Percentiles rank a stretch among this genome's conserved stretches.
phyloP scores from a whole-genome alignment of 371 early-diverging fungal species.

The Mortierella sp. region DNA sequence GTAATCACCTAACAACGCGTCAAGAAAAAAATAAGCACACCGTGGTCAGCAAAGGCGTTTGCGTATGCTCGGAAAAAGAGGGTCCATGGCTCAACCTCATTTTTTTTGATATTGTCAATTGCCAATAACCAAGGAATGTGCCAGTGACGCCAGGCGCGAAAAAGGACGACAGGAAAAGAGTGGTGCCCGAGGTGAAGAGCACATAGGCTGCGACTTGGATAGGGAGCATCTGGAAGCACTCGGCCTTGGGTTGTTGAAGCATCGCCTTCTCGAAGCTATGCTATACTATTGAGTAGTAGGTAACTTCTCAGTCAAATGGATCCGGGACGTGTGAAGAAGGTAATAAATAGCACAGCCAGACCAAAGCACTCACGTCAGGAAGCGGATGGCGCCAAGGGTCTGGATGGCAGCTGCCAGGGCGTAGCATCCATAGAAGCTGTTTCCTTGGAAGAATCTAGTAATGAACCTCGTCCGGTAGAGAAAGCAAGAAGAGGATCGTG shows the following conservation, averaged over 20 bases:
- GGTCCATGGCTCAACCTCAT: not conserved
- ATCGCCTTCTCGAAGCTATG: not conserved
- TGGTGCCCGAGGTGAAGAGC: not conserved
- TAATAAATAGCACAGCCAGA: not conserved
- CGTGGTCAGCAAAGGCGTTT: not conserved
- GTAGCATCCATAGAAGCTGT: conserved; percentile 79
- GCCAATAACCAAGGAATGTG: not conserved
- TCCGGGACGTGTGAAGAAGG: not conserved
- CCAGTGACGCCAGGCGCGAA: not conserved
- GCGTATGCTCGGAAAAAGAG: not conserved
- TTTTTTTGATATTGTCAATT: not conserved
- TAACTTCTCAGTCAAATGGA: not conserved
- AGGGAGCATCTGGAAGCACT: not conserved
- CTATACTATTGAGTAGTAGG: not conserved
- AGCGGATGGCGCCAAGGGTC: conserved; percentile 76
- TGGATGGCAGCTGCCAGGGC: conserved; percentile 82
- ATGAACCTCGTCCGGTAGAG: conserved; percentile 66
- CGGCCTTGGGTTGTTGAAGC: not conserved
- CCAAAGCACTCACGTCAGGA: not conserved
- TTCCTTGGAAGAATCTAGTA: conserved; percentile 77
- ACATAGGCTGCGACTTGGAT: not conserved
- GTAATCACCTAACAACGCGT: not conserved
- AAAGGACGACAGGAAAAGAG: not conserved
- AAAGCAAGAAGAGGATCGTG: not conserved
- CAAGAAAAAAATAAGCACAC: not conserved